Percentiles rank a stretch among this genome's conserved stretches.
phyloP scores from a whole-genome alignment of 768 basidiomycete genomes.

The Ramaria sp. region DNA sequence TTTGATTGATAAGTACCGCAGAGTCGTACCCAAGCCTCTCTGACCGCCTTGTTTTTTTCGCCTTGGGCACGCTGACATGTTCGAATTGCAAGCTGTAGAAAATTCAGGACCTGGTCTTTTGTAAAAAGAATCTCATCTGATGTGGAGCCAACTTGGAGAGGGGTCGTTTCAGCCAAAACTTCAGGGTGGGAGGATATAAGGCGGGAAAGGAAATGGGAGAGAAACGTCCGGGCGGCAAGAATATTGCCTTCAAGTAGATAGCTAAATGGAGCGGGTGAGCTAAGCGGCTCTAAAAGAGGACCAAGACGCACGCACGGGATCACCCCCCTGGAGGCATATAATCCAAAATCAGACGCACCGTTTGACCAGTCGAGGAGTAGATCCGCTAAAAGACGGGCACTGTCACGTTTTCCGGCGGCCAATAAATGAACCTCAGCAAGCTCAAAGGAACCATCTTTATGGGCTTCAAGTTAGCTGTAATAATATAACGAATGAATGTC shows the following conservation, averaged over 20 bases:
- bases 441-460: constrained; percentile 62
- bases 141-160: constrained; percentile 38
- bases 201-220: constrained; percentile 63
- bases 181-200: constrained; percentile 39
- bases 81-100: constrained; percentile 78
- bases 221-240: constrained; percentile 88
- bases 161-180: constrained; percentile 27
- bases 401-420: constrained; percentile 80
- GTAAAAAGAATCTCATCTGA: constrained; percentile 65
- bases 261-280: constrained; percentile 25
- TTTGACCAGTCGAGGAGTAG: constrained; percentile 74
- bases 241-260: constrained; percentile 82
- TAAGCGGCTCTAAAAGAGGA: not conserved
- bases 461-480: not conserved
- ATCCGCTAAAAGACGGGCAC: constrained; percentile 75
- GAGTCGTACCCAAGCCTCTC: constrained; percentile 78
- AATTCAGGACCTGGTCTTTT: constrained; percentile 70
- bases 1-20: constrained; percentile 75
- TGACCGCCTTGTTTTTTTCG: constrained; percentile 62
- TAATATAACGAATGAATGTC: not conserved
- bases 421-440: constrained; percentile 76
- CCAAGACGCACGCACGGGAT: constrained; percentile 61
- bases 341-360: constrained; percentile 37
- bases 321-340: constrained; percentile 76
- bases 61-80: constrained; percentile 84